Percentiles rank a stretch among this genome's conserved stretches.
These are phyloP conservation scores for Cornus controversa DNA, from an alignment of 148 eudicot species.

Conservation along the genomic window DNA sequence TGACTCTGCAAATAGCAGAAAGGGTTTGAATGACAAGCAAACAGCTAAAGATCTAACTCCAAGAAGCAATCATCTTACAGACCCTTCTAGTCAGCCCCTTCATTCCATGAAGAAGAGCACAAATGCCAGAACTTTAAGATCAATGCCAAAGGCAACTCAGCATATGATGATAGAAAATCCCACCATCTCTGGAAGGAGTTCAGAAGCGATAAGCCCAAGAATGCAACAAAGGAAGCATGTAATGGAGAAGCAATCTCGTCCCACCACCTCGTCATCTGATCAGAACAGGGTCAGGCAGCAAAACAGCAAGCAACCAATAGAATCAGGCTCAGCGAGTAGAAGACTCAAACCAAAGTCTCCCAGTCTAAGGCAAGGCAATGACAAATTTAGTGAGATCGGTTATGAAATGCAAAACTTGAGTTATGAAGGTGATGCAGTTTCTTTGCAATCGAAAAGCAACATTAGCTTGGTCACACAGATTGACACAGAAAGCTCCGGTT, in stretches of 20 bases:
- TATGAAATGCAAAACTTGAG: conserved; percentile 28
- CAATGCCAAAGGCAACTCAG: conserved; percentile 29
- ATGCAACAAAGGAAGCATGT: conserved; percentile 17
- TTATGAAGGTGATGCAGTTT: conserved; percentile 32
- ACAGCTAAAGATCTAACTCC: conserved; percentile 30
- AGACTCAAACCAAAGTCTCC: conserved; percentile 29
- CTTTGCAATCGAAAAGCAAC: conserved; percentile 41
- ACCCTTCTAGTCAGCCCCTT: conserved; percentile 22
- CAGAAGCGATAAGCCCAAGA: conserved; percentile 29
- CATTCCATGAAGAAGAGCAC: conserved; percentile 26
- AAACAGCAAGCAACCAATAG: conserved; percentile 21
- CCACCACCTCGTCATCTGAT: conserved; percentile 16
- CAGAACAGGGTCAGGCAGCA: conserved; percentile 21
- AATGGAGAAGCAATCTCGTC: conserved; percentile 14
- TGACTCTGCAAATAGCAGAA: conserved; percentile 17
- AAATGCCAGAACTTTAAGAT: conserved; percentile 26
- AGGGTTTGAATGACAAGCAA: conserved; percentile 24
- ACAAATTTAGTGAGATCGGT: conserved; percentile 29
- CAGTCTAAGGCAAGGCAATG: conserved; percentile 24
- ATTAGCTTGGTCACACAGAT: conserved; percentile 36
- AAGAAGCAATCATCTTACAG: conserved; percentile 23
- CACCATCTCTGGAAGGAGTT: conserved; percentile 9
- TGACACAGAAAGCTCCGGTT: conserved; percentile 31
- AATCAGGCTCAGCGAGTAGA: conserved; percentile 29
- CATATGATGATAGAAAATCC: conserved; percentile 23